Evolutionary conservation across 768 basidiomycete genomes (phyloP), one percentile per base, ranked within the genome.

Genomic region (Tephrocybe sp.): DNA sequence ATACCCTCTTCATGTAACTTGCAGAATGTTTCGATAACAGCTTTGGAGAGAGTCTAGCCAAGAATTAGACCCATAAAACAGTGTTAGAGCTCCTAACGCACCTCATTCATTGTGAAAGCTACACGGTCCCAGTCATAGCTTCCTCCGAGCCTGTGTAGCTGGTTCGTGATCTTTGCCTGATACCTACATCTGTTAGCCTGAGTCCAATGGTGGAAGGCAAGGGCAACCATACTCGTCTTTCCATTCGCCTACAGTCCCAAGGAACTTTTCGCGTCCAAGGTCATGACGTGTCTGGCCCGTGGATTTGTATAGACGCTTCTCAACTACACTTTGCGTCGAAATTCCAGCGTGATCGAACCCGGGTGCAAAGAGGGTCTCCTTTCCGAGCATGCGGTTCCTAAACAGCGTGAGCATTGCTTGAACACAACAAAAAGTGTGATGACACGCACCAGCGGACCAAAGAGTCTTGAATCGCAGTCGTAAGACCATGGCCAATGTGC

Each of bases 341-440:
- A 99, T 98, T 49, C 95, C 94, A 0, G 97, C 97, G 60, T 99
- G 97, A 68, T 99, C 97, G 62, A 94, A 99, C 13, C 97, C 97
- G 0, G 97, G 97, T 2, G 85, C 80, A 61, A 88, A 98, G 0
- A 98, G 74, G 0, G 89, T 87, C 9, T 91, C 91, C 69, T 85
- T 90, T 1, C 95, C 95, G 33, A 88, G 71, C 97, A 98, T 99
- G 27, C 95, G 91, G 65, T 94, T 92, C 92, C 91, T 93, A 47
- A 47, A 1, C 44, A 23, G 36, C 27, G 39, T n/a, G 13, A 54
- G 23, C 15, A 44, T 16, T n/a, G 10, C 15, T 18, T 19, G 50
- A 15, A 24, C 15, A 27, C 43, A 18, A 18, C 0, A 15, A 19
- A 37, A 45, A n/a, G 12, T 12, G 15, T 46, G 10, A 19, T 11